phyloP scores from a whole-genome alignment of 495 filamentous ascomycete species.

The Chaetomium cochliodes region DNA sequence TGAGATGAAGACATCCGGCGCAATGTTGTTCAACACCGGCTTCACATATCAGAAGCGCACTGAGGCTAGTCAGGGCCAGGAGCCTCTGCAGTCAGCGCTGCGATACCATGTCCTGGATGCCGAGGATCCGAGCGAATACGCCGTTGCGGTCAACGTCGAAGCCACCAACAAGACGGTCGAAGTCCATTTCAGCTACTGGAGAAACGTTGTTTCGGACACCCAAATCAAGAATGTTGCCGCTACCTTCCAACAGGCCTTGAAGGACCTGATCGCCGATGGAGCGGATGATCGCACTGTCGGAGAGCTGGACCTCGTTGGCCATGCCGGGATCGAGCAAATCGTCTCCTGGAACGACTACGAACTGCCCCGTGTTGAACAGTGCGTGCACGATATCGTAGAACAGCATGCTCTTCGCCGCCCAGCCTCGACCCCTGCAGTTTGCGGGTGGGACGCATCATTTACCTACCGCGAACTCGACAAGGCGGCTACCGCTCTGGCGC shows the following conservation, averaged over 20 bases:
- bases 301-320: constrained; percentile 26
- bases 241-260: constrained; percentile 48
- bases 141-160: constrained; percentile 56
- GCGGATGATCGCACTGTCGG: constrained; percentile 28
- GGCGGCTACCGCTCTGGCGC: constrained; percentile 39
- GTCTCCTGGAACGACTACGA: constrained; percentile 26
- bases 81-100: constrained; percentile 14
- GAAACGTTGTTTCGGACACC: constrained; percentile 36
- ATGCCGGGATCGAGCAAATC: constrained; percentile 19
- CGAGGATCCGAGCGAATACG: constrained; percentile 59
- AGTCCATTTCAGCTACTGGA: constrained; percentile 58
- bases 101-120: constrained; percentile 28
- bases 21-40: constrained; percentile 38
- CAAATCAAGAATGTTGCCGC: constrained; percentile 52
- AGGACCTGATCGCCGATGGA: constrained; percentile 37
- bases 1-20: constrained; percentile 24
- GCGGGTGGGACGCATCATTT: constrained; percentile 58
- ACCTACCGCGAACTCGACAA: constrained; percentile 55
- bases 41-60: constrained; percentile 34
- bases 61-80: background rate
- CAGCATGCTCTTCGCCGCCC: constrained; percentile 46
- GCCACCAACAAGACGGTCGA: constrained; percentile 45
- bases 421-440: constrained; percentile 30
- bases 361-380: constrained; percentile 33
- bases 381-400: constrained; percentile 51